Conservation (phyloP, 140 eudicot genomes). For the Flaveria floridana region DNA sequence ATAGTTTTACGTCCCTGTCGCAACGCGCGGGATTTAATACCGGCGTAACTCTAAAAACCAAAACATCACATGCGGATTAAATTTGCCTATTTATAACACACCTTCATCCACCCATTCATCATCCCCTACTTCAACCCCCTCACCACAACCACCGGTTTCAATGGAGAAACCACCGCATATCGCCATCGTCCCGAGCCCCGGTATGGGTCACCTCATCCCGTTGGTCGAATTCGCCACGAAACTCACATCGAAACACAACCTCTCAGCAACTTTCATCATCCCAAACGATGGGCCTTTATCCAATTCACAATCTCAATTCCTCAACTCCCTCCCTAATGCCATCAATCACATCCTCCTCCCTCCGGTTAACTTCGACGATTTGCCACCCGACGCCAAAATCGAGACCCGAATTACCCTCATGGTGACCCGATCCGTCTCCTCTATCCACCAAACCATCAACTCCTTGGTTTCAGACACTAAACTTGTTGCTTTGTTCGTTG, state of each 20-base stretch:
- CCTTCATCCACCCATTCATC: not conserved
- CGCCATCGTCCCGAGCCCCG: slow-evolving; percentile 45
- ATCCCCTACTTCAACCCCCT: not conserved
- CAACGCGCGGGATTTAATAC: too few species aligned
- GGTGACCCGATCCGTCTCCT: slow-evolving; percentile 40
- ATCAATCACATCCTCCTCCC: slow-evolving; percentile 40
- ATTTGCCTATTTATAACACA: too few species aligned
- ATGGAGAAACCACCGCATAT: slow-evolving; percentile 39
- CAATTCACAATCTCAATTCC: slow-evolving; percentile 37
- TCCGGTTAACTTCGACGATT: slow-evolving; percentile 36
- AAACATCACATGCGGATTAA: too few species aligned
- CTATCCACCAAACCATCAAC: slow-evolving; percentile 30
- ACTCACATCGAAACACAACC: slow-evolving; percentile 19
- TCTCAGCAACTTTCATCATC: slow-evolving; percentile 48
- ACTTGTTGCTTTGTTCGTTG: slow-evolving; percentile 50
- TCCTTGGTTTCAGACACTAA: slow-evolving; percentile 5
- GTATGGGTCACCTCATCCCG: slow-evolving; percentile 55
- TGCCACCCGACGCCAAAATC: slow-evolving; percentile 25
- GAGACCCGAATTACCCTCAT: slow-evolving; percentile 38
- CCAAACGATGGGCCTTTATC: slow-evolving; percentile 46
- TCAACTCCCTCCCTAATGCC: slow-evolving; percentile 44
- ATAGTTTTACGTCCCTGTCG: too few species aligned
- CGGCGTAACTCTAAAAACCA: too few species aligned
- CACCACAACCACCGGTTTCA: not conserved
- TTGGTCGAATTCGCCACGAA: slow-evolving; percentile 40